Evolutionary conservation across 352 stramenopile species (phyloP), one percentile per base, ranked within the genome.

Genomic region (Globisporangium heterothallicum): DNA sequence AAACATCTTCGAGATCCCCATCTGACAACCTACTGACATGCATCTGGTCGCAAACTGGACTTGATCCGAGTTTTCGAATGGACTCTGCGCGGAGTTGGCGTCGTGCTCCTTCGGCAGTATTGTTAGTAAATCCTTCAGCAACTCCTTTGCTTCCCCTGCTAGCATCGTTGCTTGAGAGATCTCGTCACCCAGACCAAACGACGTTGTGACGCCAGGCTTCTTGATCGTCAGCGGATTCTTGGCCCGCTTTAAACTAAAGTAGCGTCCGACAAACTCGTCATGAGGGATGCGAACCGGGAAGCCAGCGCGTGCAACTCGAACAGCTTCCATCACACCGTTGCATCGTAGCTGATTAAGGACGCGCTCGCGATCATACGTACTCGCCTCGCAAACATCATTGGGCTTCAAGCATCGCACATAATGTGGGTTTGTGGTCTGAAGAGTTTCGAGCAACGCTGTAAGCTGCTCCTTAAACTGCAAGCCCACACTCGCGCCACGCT

Each of bases 1-100:
- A 61, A 98, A 98, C 53, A 98, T 95, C 66, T 98, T 98, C 2
- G 93, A 91, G 47, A 88, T 85, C 22, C 95, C 95, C 67, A 98
- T 96, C 63, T 98, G 94, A 57, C 89, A 56, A 10, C 79, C 79
- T 16, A 78, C 76, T 0, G 62, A 32, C n/a, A 87, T 68, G 27
- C 78, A 92, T 34, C 68, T 64, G 6, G 65, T 74, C 2, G 71
- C 59, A 36, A 91, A 91, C 30, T 87, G 68, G 6, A 67, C 68
- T 57, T 89, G 75, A 22, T 89, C 73, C 16, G 75, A 84, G 58
- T 77, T 64, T 49, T 92, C 78, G 19, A 79, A 86, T 2, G 76
- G 64, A n/a, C 72, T 74, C 40, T 87, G 75, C 1, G 88, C 88
- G 40, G 94, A 88, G 24, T 40, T 35, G 0, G 72, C 68, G 35